Base-by-base conservation (phyloP, 2,329 filamentous ascomycete species). In the Talaromyces sp. region DNA sequence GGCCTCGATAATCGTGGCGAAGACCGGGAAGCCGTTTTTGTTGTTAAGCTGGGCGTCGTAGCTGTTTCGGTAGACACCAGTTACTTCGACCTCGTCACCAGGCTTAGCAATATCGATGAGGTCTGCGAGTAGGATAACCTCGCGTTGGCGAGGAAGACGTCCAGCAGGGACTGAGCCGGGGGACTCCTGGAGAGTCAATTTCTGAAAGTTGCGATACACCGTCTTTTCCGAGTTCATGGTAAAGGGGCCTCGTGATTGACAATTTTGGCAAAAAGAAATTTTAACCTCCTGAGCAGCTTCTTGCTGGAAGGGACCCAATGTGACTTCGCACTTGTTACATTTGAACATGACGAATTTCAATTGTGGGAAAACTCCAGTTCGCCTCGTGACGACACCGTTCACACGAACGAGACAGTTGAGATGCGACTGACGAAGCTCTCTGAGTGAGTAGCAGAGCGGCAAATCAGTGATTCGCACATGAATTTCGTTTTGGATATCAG, bases 281-380 rank as follows among this genome's bases (percentile, higher is more conserved):
- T 93, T 96, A 71, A 99, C 92, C 75, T 99, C 94, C 50, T 92
- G 88, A 63, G 94, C 96, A 48, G 93, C 94, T 78, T 99, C 94
- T 70, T 99, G 94, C 72, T 96, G 93, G 80, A 97, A 99, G 19
- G 94, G 94, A 1, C 94, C 94, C 3, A 99, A 84, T 0, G 92
- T 96, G 52, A 90, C 85, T 63, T 91, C 90, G 70, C 94, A 99
- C 78, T 97, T 99, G 61, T 82, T 86, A 77, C 94, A 99, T 78
- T 97, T 91, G 71, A 99, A 97, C 78, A 97, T 96, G 78, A 99
- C 91, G 75, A 97, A 97, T 75, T 97, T 97, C 63, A 99, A 81
- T 78, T 99, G 94, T 3, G 94, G 94, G 74, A 99, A 99, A 54
- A 99, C 95, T 59, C 94, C 94, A 27, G 88, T 95, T 66, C 94